Conservation (phyloP, 1,284 basidiomycete genomes). For the Bothia castanella region DNA sequence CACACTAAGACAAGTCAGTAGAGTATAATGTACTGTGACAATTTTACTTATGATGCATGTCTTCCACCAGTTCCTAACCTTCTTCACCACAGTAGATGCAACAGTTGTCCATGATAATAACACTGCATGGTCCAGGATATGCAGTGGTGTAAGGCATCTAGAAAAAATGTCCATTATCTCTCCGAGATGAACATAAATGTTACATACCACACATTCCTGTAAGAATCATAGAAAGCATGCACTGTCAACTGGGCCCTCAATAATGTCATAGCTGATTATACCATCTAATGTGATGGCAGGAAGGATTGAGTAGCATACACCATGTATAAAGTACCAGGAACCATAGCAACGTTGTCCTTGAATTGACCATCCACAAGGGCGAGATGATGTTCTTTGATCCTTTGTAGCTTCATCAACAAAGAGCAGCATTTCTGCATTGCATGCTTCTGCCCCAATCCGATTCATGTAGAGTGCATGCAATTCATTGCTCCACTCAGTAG, state of each 20-base stretch:
- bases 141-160: conserved; percentile 25
- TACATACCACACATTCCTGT: neutral
- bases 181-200: neutral
- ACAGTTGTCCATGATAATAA: conserved; percentile 28
- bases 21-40: neutral
- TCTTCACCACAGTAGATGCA: conserved; percentile 23
- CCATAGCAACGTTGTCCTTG: neutral
- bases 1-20: neutral
- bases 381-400: conserved; percentile 17
- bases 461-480: conserved; percentile 1
- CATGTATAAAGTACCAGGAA: neutral
- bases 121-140: conserved; percentile 20
- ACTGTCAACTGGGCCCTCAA: conserved; percentile 9
- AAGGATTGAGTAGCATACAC: conserved; percentile 20
- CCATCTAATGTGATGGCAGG: conserved; percentile 27
- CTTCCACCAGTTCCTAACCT: conserved; percentile 19
- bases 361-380: neutral
- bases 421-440: conserved; percentile 1
- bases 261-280: conserved; percentile 30
- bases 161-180: neutral
- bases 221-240: conserved; percentile 1
- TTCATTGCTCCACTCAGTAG: neutral
- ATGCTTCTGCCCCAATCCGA: neutral
- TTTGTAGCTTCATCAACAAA: conserved; percentile 28
- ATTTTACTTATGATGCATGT: conserved; percentile 1